A percentile compares a stretch with the other conserved stretches of the same genome.
Conservation (phyloP, 345 rosid species). For the Rubroshorea leprosula region DNA sequence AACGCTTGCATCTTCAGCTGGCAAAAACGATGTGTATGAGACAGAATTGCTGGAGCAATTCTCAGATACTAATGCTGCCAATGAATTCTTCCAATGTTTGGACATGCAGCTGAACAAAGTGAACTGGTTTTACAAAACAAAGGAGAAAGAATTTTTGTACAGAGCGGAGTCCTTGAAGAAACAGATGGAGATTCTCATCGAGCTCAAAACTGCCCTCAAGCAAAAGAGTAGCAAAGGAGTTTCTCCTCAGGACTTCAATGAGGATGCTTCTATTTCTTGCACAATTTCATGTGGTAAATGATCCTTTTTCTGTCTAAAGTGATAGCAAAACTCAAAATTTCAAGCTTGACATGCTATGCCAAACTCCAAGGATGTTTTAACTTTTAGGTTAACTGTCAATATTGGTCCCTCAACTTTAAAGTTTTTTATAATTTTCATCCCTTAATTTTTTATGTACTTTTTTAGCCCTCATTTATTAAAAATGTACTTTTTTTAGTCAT, state of each 20-base stretch:
- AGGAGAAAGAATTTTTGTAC: constrained; percentile 85
- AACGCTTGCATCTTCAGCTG: constrained; percentile 60
- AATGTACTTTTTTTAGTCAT: too few relatives aligned
- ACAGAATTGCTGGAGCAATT: constrained; percentile 81
- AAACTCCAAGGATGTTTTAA: not conserved
- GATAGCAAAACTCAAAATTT: not conserved
- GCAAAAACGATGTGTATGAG: constrained; percentile 64
- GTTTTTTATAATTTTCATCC: too few relatives aligned
- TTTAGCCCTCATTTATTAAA: too few relatives aligned
- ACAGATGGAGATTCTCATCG: constrained; percentile 77
- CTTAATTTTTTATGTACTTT: too few relatives aligned
- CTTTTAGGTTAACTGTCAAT: too few relatives aligned
- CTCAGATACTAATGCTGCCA: constrained; percentile 68
- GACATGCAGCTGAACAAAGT: constrained; percentile 93
- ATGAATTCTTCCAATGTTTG: constrained; percentile 68
- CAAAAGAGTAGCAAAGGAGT: constrained; percentile 42
- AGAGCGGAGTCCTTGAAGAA: constrained; percentile 83
- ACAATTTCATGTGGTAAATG: constrained; percentile 64
- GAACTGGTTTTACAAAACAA: constrained; percentile 70
- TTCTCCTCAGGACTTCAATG: constrained; percentile 49
- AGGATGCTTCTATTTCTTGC: constrained; percentile 75
- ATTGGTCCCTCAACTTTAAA: too few relatives aligned
- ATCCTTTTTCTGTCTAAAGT: not conserved
- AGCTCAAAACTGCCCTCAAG: constrained; percentile 60
- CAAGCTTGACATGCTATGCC: not conserved